Conservation (phyloP, 441 rosid species). For the Aquilaria agallochum region DNA sequence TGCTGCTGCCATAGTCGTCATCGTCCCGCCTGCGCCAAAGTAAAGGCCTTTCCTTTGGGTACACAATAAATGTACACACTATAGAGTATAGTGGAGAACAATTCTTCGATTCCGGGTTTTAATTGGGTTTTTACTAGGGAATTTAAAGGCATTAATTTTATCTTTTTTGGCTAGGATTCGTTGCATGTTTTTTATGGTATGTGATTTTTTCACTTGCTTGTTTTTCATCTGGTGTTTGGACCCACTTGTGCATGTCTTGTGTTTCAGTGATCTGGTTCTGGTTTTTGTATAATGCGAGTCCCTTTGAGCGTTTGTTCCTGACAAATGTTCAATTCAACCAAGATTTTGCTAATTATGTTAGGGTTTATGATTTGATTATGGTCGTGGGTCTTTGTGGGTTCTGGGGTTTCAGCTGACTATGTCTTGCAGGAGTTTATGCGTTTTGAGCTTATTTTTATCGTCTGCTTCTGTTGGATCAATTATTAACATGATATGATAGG, state of each 20-base stretch:
- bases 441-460: slow-evolving; percentile 14
- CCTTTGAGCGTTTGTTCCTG: slow-evolving; percentile 4
- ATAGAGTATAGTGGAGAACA: slow-evolving; percentile 2
- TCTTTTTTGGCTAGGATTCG: slow-evolving; percentile 22
- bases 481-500: too few relatives aligned
- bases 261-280: slow-evolving; percentile 16
- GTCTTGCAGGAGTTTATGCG: slow-evolving; percentile 7
- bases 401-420: slow-evolving; percentile 30
- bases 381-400: slow-evolving; percentile 20
- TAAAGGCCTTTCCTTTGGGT: neutral
- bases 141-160: slow-evolving; percentile 20
- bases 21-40: slow-evolving; percentile 19
- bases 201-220: slow-evolving; percentile 1
- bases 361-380: slow-evolving; percentile 26
- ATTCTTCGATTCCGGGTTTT: slow-evolving; percentile 4
- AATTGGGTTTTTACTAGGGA: slow-evolving; percentile 8
- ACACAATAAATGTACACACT: slow-evolving; percentile 9
- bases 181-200: slow-evolving; percentile 8
- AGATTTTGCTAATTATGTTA: slow-evolving; percentile 21
- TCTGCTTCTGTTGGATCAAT: slow-evolving; percentile 4
- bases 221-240: slow-evolving; percentile 39
- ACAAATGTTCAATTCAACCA: slow-evolving; percentile 13
- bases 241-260: slow-evolving; percentile 34
- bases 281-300: slow-evolving; percentile 16
- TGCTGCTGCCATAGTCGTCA: slow-evolving; percentile 14